Evolutionary conservation across 2,329 filamentous ascomycete species (phyloP).

Genomic region (Ceratocystis variospora): DNA sequence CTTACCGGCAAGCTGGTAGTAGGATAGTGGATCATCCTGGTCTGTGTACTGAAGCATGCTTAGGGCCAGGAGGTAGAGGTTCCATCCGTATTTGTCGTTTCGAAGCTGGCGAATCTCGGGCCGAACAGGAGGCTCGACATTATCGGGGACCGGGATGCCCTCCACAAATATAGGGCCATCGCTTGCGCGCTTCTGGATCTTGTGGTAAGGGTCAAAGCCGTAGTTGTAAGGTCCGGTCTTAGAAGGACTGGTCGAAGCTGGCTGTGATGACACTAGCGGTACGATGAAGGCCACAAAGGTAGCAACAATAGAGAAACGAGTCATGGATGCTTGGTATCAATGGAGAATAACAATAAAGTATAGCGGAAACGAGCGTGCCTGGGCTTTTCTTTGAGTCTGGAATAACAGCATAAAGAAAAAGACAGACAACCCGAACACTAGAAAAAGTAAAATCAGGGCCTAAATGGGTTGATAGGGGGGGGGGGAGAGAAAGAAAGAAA

Average conservation of each 20-base stretch:
- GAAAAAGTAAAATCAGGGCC: not conserved
- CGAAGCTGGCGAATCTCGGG: constrained; percentile 55
- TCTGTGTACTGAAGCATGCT: constrained; percentile 55
- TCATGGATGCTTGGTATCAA: constrained; percentile 9
- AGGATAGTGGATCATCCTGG: constrained; percentile 52
- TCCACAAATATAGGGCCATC: constrained; percentile 11
- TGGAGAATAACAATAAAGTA: constrained; percentile 7
- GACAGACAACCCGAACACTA: constrained; percentile 8
- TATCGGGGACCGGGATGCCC: constrained; percentile 22
- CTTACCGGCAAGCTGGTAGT: constrained; percentile 64
- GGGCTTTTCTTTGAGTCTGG: constrained; percentile 2
- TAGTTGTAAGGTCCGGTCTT: constrained; percentile 18
- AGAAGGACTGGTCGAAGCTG: constrained; percentile 12
- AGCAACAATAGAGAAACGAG: constrained; percentile 11
- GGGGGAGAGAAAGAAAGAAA: not conserved
- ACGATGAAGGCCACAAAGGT: constrained; percentile 5
- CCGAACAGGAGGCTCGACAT: constrained; percentile 36
- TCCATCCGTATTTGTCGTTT: constrained; percentile 53
- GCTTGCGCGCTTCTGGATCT: constrained; percentile 5
- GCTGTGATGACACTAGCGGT: constrained; percentile 12
- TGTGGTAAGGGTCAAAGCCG: constrained; percentile 13
- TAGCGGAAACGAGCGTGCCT: not conserved
- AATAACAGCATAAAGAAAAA: not conserved
- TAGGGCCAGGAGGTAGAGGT: constrained; percentile 62
- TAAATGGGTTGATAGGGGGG: not conserved